Evolutionary conservation across 805 yeast species (phyloP).

Genomic region (Dipodascus albidus): DNA sequence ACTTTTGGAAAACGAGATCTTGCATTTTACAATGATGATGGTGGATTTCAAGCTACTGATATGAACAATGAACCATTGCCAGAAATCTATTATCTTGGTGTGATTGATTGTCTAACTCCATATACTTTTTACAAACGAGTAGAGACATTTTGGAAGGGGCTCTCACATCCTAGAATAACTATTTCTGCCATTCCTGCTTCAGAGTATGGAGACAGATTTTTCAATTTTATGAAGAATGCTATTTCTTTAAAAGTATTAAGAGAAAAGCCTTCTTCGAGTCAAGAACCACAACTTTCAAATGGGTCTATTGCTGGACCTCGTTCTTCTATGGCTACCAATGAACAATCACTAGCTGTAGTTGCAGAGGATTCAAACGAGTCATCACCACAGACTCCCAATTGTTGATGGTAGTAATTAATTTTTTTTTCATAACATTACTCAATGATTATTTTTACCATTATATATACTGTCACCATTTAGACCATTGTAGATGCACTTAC

Average conservation of each 20-base stretch:
- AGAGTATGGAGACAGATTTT: constrained; percentile 84
- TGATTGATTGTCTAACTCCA: constrained; percentile 83
- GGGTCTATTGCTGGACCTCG: background rate
- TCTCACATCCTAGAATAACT: constrained; percentile 54
- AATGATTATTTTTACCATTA: background rate
- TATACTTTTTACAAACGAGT: constrained; percentile 47
- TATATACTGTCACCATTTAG: background rate
- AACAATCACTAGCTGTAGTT: background rate
- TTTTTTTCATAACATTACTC: background rate
- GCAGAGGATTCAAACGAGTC: background rate
- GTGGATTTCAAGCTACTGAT: constrained; percentile 72
- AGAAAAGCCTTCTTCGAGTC: background rate
- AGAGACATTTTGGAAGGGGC: constrained; percentile 77
- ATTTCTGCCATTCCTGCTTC: constrained; percentile 84
- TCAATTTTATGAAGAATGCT: constrained; percentile 42
- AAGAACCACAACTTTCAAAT: background rate
- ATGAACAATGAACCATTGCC: constrained; percentile 46
- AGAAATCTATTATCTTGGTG: constrained; percentile 79
- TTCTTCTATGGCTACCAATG: background rate
- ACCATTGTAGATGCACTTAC: background rate
- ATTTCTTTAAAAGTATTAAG: background rate
- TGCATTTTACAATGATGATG: constrained; percentile 65
- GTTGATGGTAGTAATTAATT: background rate
- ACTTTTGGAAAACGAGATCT: constrained; percentile 25
- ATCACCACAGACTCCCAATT: background rate